These are phyloP conservation scores for Fusarium foetens DNA, from an alignment of 2,329 filamentous ascomycete genomes.

Conservation along the genomic window DNA sequence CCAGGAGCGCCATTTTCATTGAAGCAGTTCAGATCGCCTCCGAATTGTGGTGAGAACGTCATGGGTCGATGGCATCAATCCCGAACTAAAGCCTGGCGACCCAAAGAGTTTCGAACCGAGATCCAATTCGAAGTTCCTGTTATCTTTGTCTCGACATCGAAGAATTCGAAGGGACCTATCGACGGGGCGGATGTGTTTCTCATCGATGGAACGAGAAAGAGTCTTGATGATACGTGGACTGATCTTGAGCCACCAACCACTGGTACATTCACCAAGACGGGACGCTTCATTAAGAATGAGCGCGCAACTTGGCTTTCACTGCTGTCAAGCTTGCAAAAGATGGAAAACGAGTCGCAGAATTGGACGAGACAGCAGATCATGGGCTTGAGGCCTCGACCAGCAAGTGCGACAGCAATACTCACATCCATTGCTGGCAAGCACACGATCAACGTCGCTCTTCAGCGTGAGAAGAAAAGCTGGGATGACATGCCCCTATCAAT, in stretches of 20 bases:
- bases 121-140: slow-evolving; percentile 6
- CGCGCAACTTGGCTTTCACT: slow-evolving; percentile 13
- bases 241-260: not conserved
- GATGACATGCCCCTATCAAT: slow-evolving; percentile 15
- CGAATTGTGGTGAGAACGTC: slow-evolving; percentile 15
- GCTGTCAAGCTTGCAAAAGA: slow-evolving; percentile 8
- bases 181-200: not conserved
- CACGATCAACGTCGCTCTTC: not conserved
- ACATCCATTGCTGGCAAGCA: slow-evolving; percentile 10
- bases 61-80: slow-evolving; percentile 15
- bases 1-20: slow-evolving; percentile 5
- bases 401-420: slow-evolving; percentile 7
- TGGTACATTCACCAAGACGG: not conserved
- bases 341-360: slow-evolving; percentile 20
- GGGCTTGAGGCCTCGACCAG: slow-evolving; percentile 3
- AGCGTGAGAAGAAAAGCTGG: slow-evolving; percentile 20
- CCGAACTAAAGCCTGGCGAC: slow-evolving; percentile 7
- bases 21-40: slow-evolving; percentile 15
- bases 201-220: slow-evolving; percentile 12
- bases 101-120: slow-evolving; percentile 18
- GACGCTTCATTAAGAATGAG: slow-evolving; percentile 8
- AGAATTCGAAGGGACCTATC: not conserved
- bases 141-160: not conserved
- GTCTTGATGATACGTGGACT: slow-evolving; percentile 14
- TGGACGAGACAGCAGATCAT: slow-evolving; percentile 26